These are phyloP conservation scores for Candida taoyuanica DNA, from an alignment of 805 yeast species.

Conservation along the genomic window DNA sequence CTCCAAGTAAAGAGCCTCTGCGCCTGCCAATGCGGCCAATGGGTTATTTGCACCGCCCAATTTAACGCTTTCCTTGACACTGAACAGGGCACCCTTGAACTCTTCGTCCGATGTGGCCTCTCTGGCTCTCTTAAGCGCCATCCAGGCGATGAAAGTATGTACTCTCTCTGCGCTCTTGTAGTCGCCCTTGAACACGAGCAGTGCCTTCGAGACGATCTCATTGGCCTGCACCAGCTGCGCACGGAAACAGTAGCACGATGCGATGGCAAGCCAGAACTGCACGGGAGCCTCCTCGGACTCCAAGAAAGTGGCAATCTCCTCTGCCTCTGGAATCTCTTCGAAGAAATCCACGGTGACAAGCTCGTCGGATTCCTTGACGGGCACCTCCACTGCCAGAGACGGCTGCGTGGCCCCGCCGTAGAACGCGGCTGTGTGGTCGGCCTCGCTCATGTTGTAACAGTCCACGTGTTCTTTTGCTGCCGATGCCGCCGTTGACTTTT, in stretches of 20 bases:
- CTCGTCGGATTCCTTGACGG: slow-evolving; percentile 71
- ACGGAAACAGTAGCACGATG: slow-evolving; percentile 69
- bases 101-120: slow-evolving; percentile 20
- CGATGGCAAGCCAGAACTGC: slow-evolving; percentile 81
- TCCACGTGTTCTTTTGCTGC: not conserved
- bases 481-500: not conserved
- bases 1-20: slow-evolving; percentile 53
- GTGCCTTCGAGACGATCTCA: slow-evolving; percentile 14
- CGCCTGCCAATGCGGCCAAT: slow-evolving; percentile 58
- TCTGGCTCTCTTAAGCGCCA: slow-evolving; percentile 46
- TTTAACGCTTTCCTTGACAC: slow-evolving; percentile 16
- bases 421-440: slow-evolving; percentile 11
- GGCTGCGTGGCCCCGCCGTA: slow-evolving; percentile 8
- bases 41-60: slow-evolving; percentile 33
- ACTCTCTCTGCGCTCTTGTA: slow-evolving; percentile 42
- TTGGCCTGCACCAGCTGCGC: slow-evolving; percentile 57
- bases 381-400: slow-evolving; percentile 47
- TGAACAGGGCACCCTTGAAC: slow-evolving; percentile 43
- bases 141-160: slow-evolving; percentile 70
- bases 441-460: slow-evolving; percentile 8
- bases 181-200: slow-evolving; percentile 11
- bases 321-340: slow-evolving; percentile 72
- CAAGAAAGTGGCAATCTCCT: slow-evolving; percentile 71
- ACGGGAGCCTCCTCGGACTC: slow-evolving; percentile 74
- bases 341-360: slow-evolving; percentile 79